Base-by-base conservation (phyloP, 305 asterid species). In the Ilex paraguariensis region DNA sequence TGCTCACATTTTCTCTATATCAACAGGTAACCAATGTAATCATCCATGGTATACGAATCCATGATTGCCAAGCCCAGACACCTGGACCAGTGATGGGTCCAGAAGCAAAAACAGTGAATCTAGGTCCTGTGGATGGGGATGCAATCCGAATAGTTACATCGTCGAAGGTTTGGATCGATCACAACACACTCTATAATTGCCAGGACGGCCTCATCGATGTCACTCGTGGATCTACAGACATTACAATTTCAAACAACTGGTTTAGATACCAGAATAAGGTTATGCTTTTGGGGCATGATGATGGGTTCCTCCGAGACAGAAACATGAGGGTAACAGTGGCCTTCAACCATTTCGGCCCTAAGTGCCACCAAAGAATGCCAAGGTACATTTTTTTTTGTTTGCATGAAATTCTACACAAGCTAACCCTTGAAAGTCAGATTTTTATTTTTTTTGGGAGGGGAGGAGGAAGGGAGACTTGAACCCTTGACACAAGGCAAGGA, bases 341-440 rank as follows among this genome's bases (percentile, higher is more conserved):
- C 10, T 90, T 80, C 75, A 90, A 90, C 84, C 82, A 84, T 75
- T 90, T 90, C 40, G 95, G 96, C 59, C 97, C 96, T 17, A 70
- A 56, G 15, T 90, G 97, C 69, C 69, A 61, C 5, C 97, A 90
- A 1, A 82, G 96, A 74, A 90, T 90, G 95, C 97, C 97, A 2
- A 89, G 96, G 96, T 85, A 74, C 13, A 13, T 15, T 16, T 7
- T 4, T 33, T 30, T 2, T 40, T 21, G 13, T 32, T n/a, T 7
- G 9, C 11, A 49, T 13, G 9, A 45, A 8, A 45, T 13, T 45
- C 13, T 45, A 7, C 50, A 45, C 50, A 8, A 45, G 11, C 13
- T 45, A 13, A 50, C 54, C 15, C 7, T n/a, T n/a, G n/a, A n/a
- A n/a, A n/a, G n/a, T n/a, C n/a, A n/a, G n/a, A n/a, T n/a, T n/a